Evolutionary conservation across 192 early-diverging fungal species (phyloP), one percentile per base, ranked within the genome.

Genomic region (Podila epicladia): DNA sequence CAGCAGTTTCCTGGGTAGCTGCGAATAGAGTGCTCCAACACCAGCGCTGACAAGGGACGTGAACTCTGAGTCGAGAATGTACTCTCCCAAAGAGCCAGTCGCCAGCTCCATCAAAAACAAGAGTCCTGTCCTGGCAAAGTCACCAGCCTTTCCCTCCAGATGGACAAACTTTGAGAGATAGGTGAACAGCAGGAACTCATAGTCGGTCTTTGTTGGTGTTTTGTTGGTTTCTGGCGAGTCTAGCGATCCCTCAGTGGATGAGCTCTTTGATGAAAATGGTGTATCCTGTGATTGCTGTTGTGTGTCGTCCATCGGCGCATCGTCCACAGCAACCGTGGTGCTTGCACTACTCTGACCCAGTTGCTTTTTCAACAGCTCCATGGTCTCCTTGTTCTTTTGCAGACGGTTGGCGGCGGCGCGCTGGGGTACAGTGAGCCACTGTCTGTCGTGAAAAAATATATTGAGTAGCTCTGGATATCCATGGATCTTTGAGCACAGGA

Each of bases 141-240:
- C 97, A 19, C 93, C 93, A 19, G 89, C 82, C 66, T 91, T 88
- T 41, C 95, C 96, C 67, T 97, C 96, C 28, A 90, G 85, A 75
- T 99, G 96, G n/a, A 99, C 86, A 85, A 94, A 97, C 63, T 87
- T 90, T 48, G 97, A 80, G 38, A 99, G 86, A 60, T 99, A 96
- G 20, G 95, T 92, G 71, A 97, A 97, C 9, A 99, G 80, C 17
- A 95, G 79, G 69, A 96, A 98, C 62, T 96, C 92, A 75, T 91
- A 95, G 48, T 89, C 89, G 9, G 76, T 84, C 82, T 74, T 67
- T 80, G 48, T 77, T 73, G 24, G 65, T 62, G 68, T 63, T 72
- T 55, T 62, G 51, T 19, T 35, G 32, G 28, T 60, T 33, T 9
- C 41, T 58, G 69, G 45, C 20, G 71, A 28, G 15, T 77, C 49